Base-by-base conservation (phyloP, 192 early-diverging fungal genomes). In the Podila epigama region DNA sequence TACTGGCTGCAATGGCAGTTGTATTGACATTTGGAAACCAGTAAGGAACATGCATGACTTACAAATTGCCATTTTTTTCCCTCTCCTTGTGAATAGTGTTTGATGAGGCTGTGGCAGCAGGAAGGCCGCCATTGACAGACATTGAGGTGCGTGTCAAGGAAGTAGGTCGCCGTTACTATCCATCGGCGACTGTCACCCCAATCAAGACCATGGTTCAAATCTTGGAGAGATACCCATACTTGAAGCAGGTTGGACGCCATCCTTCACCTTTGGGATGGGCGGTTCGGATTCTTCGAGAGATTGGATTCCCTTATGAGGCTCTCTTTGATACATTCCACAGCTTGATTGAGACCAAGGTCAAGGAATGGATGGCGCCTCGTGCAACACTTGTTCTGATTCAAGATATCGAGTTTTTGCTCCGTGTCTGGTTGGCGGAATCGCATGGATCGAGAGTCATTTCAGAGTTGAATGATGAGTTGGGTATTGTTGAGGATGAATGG, bases 311-410 rank as follows among this genome's bases (percentile, higher is more conserved):
- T 0, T 64, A 63, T 31, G 73, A 77, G 31, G 73, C 73, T 7
- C 59, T 77, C 10, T 77, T 77, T 54, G 73, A 77, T 31, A 77
- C 54, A 41, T 77, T 77, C 48, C 73, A 77, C 41, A 48, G 59
- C 5, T 11, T 77, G 48, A 68, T 77, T 28, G 73, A 77, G 37
- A 77, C 73, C 31, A 68, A 61, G 60, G 68, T 63, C 44, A 68
- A 64, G 20, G 73, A 68, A 8, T 77, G 73, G 73, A 68, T 77
- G 25, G 73, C 57, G 31, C 73, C 73, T 0, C 53, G 73, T 2
- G 73, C 73, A 0, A 64, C 73, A 3, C 27, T 77, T 11, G 54
- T 77, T 15, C 33, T 77, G 60, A 77, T 77, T 33, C 73, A 77
- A 31, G 73, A 77, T 25, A 77, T 77, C 25, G 73, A 77, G 42